Evolutionary conservation across 1,284 basidiomycete genomes (phyloP), one percentile per base, ranked within the genome.

Genomic region (Cystobasidium slooffiae): DNA sequence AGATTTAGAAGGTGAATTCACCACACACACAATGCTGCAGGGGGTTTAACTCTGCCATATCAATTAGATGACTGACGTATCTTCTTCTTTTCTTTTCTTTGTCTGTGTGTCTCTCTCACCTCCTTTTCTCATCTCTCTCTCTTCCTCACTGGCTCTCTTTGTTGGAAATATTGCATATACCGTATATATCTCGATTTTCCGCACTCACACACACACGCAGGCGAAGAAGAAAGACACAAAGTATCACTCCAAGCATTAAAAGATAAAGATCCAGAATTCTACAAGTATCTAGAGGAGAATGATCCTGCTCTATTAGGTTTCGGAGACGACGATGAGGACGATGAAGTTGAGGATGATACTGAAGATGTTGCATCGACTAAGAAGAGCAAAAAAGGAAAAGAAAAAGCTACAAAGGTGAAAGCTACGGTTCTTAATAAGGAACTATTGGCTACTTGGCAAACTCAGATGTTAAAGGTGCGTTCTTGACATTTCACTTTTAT

Each of bases 241-340:
- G 82, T 88, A 59, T 91, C 97, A 72, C 87, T 99, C n/a, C 90
- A 92, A 62, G 90, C 92, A 80, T 87, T 99, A 51, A 91, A 91
- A 14, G 91, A 96, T 83, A 96, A 93, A 82, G 97, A 99, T 82
- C 96, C 96, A 20, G 96, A 97, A 80, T 99, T 99, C 84, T 99
- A 89, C 89, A 94, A 97, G 83, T 99, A 97, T 81, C 86, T 99
- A 7, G 90, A 97, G 84, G 93, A 98, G 83, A 96, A 99, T 81
- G 96, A 99, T 83, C 85, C 86, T 72, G 93, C 94, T 68, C 84
- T 99, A 43, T 86, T 99, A 6, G 86, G 92, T 1, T 99, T 99
- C 81, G 78, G 78, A 41, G 75, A 72, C 31, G 75, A 76, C 43
- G 76, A 76, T 46, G 77, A 65, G 2, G 82, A 74, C 14, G 81